phyloP scores from a whole-genome alignment of 495 filamentous ascomycete species.

The Penicilliopsis zonata region DNA sequence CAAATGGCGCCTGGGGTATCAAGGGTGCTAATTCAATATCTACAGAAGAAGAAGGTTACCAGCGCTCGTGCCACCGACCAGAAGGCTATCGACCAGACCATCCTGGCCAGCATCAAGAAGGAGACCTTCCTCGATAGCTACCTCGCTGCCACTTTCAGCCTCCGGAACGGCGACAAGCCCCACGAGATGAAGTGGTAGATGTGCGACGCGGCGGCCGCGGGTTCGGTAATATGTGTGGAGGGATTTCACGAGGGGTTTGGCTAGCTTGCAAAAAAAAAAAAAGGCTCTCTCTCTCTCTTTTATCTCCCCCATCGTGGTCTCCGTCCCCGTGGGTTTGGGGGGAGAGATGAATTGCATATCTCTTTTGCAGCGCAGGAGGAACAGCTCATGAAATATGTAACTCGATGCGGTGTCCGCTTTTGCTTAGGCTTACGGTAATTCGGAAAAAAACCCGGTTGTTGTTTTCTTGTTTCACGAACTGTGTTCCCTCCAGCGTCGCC shows the following conservation, averaged over 20 bases:
- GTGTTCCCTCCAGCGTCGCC: constrained; percentile 21
- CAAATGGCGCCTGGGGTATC: background rate
- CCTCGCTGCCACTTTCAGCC: constrained; percentile 84
- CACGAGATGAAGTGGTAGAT: constrained; percentile 92
- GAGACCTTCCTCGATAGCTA: constrained; percentile 79
- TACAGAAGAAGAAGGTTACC: constrained; percentile 88
- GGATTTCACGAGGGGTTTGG: constrained; percentile 31
- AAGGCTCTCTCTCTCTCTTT: too few species aligned
- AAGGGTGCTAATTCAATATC: constrained; percentile 8
- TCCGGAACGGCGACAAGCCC: constrained; percentile 95
- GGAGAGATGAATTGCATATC: too few species aligned
- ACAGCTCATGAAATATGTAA: constrained; percentile 32
- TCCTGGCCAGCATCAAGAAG: constrained; percentile 91
- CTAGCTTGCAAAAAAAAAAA: constrained; percentile 30
- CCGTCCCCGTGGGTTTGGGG: constrained; percentile 2
- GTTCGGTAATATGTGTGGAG: constrained; percentile 37
- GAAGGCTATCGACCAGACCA: constrained; percentile 91
- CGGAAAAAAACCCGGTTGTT: constrained; percentile 25
- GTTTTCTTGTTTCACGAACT: constrained; percentile 21
- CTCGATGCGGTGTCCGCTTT: constrained; percentile 24
- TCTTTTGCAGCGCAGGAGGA: constrained; percentile 18
- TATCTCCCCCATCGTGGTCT: constrained; percentile 12
- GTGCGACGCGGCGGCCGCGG: constrained; percentile 31
- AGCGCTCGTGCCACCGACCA: constrained; percentile 89
- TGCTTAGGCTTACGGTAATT: constrained; percentile 24